Conservation (phyloP, 1,284 basidiomycete genomes). For the Neolentinus lepideus region DNA sequence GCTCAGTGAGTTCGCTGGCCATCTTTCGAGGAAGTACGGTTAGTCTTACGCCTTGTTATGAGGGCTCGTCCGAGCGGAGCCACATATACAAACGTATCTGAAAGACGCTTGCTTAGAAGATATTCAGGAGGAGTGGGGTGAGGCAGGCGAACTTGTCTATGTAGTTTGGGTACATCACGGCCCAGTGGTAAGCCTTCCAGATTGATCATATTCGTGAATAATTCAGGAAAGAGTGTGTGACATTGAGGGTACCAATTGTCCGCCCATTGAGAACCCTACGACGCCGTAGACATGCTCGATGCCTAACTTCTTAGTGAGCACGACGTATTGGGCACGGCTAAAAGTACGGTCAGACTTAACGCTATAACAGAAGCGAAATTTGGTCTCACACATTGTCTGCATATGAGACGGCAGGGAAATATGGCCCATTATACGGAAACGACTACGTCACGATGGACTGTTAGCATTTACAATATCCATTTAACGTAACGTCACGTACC, state of each 20-base stretch:
- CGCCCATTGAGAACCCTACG: constrained; percentile 25
- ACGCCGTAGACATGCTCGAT: constrained; percentile 19
- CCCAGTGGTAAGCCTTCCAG: constrained; percentile 26
- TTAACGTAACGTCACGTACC: constrained; percentile 19
- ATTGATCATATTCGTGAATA: not conserved
- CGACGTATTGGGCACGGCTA: constrained; percentile 19
- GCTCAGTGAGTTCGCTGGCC: not conserved
- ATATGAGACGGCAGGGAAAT: constrained; percentile 36
- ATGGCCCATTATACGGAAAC: constrained; percentile 32
- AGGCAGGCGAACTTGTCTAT: constrained; percentile 28
- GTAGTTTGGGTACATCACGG: constrained; percentile 26
- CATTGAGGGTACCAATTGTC: constrained; percentile 17
- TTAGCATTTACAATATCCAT: no score
- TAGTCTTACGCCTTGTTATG: constrained; percentile 27
- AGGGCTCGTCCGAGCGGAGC: constrained; percentile 28
- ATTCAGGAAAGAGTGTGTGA: not conserved
- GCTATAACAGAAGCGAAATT: not conserved
- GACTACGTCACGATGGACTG: constrained; percentile 21
- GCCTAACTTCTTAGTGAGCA: constrained; percentile 20
- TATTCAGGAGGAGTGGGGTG: not conserved
- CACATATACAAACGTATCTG: constrained; percentile 27
- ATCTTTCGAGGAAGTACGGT: not conserved
- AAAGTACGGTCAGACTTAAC: not conserved
- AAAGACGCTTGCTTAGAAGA: not conserved
- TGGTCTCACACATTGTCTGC: constrained; percentile 48